These are phyloP conservation scores for Colletotrichum sansevieriae DNA, from an alignment of 2,329 filamentous ascomycete species.

Conservation along the genomic window DNA sequence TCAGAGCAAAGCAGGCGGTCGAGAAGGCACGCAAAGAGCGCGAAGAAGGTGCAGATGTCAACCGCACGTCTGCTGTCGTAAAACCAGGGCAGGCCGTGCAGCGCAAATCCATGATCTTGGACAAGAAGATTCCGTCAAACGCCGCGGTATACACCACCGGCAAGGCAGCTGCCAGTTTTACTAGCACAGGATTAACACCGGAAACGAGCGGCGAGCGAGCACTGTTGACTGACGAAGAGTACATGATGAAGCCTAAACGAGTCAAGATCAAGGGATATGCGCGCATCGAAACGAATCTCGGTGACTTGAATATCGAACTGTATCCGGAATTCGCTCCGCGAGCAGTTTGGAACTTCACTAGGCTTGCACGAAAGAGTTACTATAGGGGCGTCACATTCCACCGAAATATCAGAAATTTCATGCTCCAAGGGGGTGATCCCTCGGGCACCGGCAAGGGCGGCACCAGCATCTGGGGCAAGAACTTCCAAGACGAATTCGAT, in stretches of 20 bases:
- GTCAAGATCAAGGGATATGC: conserved; percentile 94
- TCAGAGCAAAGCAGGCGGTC: conserved; percentile 94
- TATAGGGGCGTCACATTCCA: conserved; percentile 90
- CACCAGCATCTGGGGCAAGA: conserved; percentile 90
- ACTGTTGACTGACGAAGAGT: conserved; percentile 91
- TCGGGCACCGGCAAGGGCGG: conserved; percentile 94
- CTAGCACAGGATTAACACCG: conserved; percentile 91
- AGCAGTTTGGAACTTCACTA: conserved; percentile 97
- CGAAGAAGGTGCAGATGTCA: conserved; percentile 69
- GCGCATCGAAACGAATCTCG: conserved; percentile 86
- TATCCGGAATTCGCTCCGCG: conserved; percentile 92
- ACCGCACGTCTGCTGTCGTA: conserved; percentile 62
- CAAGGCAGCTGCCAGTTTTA: conserved; percentile 92
- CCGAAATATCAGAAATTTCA: conserved; percentile 94
- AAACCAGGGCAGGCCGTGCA: conserved; percentile 50
- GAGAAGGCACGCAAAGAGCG: conserved; percentile 86
- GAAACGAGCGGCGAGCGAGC: conserved; percentile 91
- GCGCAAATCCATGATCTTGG: conserved; percentile 62
- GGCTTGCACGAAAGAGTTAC: conserved; percentile 88
- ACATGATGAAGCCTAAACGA: conserved; percentile 91
- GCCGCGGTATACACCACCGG: conserved; percentile 93
- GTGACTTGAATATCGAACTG: conserved; percentile 88
- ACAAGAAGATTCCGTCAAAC: conserved; percentile 79
- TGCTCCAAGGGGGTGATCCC: conserved; percentile 97
- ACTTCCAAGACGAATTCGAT: conserved; percentile 94